Base-by-base conservation (phyloP, 768 basidiomycete species). In the Amanita phalloides region DNA sequence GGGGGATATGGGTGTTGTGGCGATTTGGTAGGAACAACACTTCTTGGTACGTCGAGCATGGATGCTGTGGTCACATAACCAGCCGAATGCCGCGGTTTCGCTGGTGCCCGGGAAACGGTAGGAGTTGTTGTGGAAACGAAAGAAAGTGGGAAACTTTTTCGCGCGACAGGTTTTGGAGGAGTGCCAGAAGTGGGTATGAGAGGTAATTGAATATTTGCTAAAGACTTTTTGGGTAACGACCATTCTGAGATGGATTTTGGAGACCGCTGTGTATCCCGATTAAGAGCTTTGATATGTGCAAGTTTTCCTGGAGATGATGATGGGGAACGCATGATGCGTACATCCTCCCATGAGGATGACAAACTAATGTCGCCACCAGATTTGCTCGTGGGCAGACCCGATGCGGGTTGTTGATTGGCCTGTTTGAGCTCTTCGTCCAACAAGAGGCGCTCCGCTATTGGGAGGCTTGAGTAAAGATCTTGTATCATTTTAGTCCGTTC, bases 401-500 rank as follows among this genome's bases (percentile, higher is more conserved):
- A 32, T 23, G 56, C 45, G 3, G 42, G 41, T 28, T 57, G 57
- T 26, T 58, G 59, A 1, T 59, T 54, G 10, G 43, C 45, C 8
- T 62, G 61, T 56, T 74, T 76, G 6, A 87, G 65, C 54, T 84
- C 80, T 2, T 70, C 66, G 55, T 88, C 86, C 1, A 88, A 64
- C 21, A 84, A 61, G 10, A 71, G 68, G 14, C 83, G 77, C 60
- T 90, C 86, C 0, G 81, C 73, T 2, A 69, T 65, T 0, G 88
- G 78, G 41, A 91, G 70, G 0, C 79, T 69, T 1, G 74, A 66
- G 55, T 85, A 75, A n/a, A 89, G 67, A 36, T 87, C 84, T 28
- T 81, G 75, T 52, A 90, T 77, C 71, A 83, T 83, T 55, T 76
- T 74, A 25, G 75, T 74, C n/a, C 88, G 74, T n/a, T 79, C 77